Conservation (phyloP, 441 rosid genomes). For the Corymbia calophylla region DNA sequence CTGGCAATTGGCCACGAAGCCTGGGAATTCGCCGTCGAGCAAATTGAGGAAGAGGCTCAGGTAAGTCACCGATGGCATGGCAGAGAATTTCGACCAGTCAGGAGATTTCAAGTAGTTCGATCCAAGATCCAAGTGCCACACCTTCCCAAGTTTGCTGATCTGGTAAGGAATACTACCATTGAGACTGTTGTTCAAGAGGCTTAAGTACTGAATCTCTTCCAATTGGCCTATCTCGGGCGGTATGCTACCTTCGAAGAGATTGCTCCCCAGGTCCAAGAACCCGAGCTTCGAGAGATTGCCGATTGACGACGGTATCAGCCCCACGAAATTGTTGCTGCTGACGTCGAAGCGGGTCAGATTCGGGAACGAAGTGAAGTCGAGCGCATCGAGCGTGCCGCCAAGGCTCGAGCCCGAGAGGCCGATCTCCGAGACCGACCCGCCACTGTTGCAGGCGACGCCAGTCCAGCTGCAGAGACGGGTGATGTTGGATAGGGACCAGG, state of each 20-base stretch:
- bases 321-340: slow-evolving; percentile 20
- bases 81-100: slow-evolving; percentile 46
- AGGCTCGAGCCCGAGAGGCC: slow-evolving; percentile 25
- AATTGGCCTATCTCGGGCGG: slow-evolving; percentile 29
- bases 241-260: slow-evolving; percentile 20
- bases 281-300: slow-evolving; percentile 29
- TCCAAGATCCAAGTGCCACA: slow-evolving; percentile 13
- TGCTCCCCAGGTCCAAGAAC: slow-evolving; percentile 38
- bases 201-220: slow-evolving; percentile 27
- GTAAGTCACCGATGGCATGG: slow-evolving; percentile 37
- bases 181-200: slow-evolving; percentile 21
- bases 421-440: slow-evolving; percentile 18
- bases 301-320: slow-evolving; percentile 29
- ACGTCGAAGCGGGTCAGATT: slow-evolving; percentile 31
- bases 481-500: slow-evolving; percentile 48
- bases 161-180: slow-evolving; percentile 32
- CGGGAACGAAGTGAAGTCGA: slow-evolving; percentile 41
- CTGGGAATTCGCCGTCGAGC: slow-evolving; percentile 32
- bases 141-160: slow-evolving; percentile 37
- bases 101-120: slow-evolving; percentile 14
- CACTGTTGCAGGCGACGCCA: slow-evolving; percentile 25
- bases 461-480: slow-evolving; percentile 48
- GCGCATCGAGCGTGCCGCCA: slow-evolving; percentile 23
- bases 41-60: slow-evolving; percentile 33
- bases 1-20: slow-evolving; percentile 25